Base-by-base conservation (phyloP, 164 flowering plant species). In the Piper longum region DNA sequence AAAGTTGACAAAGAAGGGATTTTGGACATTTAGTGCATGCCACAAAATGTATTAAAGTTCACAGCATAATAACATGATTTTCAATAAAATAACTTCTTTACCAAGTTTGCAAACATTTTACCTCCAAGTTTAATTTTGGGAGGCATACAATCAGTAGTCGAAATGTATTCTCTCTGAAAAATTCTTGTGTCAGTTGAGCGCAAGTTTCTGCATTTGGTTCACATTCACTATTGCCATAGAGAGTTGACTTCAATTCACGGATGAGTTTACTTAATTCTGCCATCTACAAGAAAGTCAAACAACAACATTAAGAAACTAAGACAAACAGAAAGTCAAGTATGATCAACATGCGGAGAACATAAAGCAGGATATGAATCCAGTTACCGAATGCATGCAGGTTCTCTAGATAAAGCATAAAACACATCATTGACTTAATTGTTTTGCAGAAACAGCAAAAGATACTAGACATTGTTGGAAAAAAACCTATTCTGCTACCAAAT, bases 171-270 rank as follows among this genome's bases (percentile, higher is more conserved):
- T 77, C 85, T 62, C 70, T 84, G 54, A 95, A 95, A 56, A 95
- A 88, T 75, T 95, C 99, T 67, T 87, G 91, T 13, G 99, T 95
- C 73, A 95, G 64, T 66, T 88, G 91, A 6, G 85, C 78, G 75
- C 99, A 95, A 61, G 97, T 91, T 71, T 95, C 99, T 39, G 93
- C 7, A 12, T 82, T 82, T 7, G 99, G 99, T 72, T 95, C 99
- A 12, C 91, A 72, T 66, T 91, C 97, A 69, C 93, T 81, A 66
- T 80, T 79, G 5, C 99, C 99, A 73, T 95, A 95, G 12, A 95
- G 85, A 72, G 85, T 80, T 17, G 67, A 75, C 71, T 89, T 95
- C 62, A 95, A 43, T 52, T 95, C 99, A 36, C 88, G 75, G 5
- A 95, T 78, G 65, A 79, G 82, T 67, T 80, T 87, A 62, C 70